Evolutionary conservation across 148 eudicot species (phyloP).

Genomic region (Pharnaceum exiguum): DNA sequence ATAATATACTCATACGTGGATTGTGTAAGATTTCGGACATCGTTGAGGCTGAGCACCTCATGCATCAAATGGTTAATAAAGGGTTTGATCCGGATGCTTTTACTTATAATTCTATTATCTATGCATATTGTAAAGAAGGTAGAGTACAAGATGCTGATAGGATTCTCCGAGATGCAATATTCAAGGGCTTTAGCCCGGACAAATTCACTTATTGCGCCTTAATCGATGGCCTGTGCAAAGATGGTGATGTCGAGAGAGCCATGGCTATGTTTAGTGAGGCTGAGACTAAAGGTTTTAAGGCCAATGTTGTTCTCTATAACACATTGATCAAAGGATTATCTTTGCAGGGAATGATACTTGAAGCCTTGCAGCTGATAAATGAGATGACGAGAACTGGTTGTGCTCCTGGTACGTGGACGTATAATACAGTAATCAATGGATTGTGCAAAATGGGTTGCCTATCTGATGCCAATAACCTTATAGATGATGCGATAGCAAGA

Average conservation of each 20-base stretch:
- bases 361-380: constrained; percentile 65
- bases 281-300: constrained; percentile 50
- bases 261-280: constrained; percentile 52
- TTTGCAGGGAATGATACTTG: constrained; percentile 54
- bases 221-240: constrained; percentile 62
- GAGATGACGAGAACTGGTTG: constrained; percentile 76
- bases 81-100: constrained; percentile 83
- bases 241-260: constrained; percentile 77
- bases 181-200: constrained; percentile 77
- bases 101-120: constrained; percentile 72
- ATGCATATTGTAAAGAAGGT: constrained; percentile 76
- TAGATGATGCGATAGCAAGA: constrained; percentile 67
- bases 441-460: constrained; percentile 89
- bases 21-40: constrained; percentile 60
- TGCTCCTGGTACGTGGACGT: constrained; percentile 70
- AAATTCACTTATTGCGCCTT: constrained; percentile 74
- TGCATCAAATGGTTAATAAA: constrained; percentile 76
- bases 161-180: constrained; percentile 59
- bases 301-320: constrained; percentile 56
- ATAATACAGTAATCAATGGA: constrained; percentile 73
- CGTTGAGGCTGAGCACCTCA: constrained; percentile 64
- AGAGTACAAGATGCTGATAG: constrained; percentile 64
- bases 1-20: constrained; percentile 78
- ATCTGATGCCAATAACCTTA: constrained; percentile 61
- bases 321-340: constrained; percentile 85